A percentile compares a stretch with the other conserved stretches of the same genome.
phyloP scores from a whole-genome alignment of 208 protist species.

The Leishmania amazonensis region DNA sequence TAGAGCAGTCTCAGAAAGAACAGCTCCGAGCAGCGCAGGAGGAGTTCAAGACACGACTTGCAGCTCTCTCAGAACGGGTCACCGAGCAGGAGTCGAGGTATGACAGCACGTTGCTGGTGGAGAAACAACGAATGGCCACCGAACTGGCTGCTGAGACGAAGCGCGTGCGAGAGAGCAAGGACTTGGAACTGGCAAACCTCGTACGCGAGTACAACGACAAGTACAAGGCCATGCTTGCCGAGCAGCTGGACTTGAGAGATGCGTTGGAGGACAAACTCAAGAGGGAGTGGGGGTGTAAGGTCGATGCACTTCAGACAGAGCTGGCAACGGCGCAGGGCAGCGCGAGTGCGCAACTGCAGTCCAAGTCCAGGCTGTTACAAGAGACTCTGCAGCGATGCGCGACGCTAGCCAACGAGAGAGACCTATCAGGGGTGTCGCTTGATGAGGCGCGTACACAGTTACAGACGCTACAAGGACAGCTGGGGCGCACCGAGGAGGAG shows the following conservation, averaged over 20 bases:
- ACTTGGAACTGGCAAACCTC: slow-evolving; percentile 68
- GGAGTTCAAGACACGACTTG: slow-evolving; percentile 41
- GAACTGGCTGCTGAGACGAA: slow-evolving; percentile 43
- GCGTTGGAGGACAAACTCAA: slow-evolving; percentile 58
- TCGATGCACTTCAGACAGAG: slow-evolving; percentile 37
- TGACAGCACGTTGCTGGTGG: slow-evolving; percentile 36
- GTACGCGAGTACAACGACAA: slow-evolving; percentile 93
- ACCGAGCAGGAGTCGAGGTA: slow-evolving; percentile 49
- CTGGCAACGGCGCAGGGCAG: slow-evolving; percentile 26
- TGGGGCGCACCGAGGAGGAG: slow-evolving; percentile 15
- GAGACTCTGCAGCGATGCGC: slow-evolving; percentile 38
- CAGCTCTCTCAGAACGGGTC: slow-evolving; percentile 25
- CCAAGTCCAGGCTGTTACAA: slow-evolving; percentile 28
- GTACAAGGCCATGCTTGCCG: slow-evolving; percentile 92
- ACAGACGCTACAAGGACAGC: slow-evolving; percentile 15
- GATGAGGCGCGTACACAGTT: slow-evolving; percentile 18
- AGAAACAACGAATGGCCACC: slow-evolving; percentile 25
- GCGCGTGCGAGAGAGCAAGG: slow-evolving; percentile 48
- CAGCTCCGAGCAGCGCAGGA: slow-evolving; percentile 47
- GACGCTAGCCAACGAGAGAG: slow-evolving; percentile 34
- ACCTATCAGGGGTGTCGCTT: slow-evolving; percentile 4
- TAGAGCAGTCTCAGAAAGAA: slow-evolving; percentile 32
- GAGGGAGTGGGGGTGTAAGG: slow-evolving; percentile 43
- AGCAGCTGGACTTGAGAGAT: slow-evolving; percentile 88
- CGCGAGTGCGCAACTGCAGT: slow-evolving; percentile 25